phyloP scores from a whole-genome alignment of 495 filamentous ascomycete genomes.

The Penicillium crystallinum region DNA sequence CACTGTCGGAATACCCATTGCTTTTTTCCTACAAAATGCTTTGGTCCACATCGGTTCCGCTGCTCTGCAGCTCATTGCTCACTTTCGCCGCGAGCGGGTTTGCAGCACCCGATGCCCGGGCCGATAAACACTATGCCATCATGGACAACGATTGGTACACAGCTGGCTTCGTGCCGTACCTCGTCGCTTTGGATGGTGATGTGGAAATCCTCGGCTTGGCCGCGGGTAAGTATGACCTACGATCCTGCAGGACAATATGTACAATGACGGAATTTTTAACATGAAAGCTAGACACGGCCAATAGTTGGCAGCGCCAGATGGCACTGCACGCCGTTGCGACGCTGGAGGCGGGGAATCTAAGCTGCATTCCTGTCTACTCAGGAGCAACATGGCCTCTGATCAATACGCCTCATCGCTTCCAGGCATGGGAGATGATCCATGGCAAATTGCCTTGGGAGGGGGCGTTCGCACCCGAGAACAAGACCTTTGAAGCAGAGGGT shows the following conservation, averaged over 20 bases:
- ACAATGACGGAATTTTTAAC: background rate
- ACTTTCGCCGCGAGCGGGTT: slow-evolving; percentile 8
- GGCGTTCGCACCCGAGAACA: slow-evolving; percentile 31
- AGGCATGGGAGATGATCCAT: slow-evolving; percentile 29
- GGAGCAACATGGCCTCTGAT: slow-evolving; percentile 32
- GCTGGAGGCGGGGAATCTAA: slow-evolving; percentile 26
- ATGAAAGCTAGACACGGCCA: slow-evolving; percentile 22
- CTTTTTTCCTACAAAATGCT: slow-evolving; percentile 7
- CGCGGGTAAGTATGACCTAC: slow-evolving; percentile 11
- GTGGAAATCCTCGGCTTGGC: slow-evolving; percentile 27
- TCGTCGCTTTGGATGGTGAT: slow-evolving; percentile 25
- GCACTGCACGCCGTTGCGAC: slow-evolving; percentile 29
- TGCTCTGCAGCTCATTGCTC: slow-evolving; percentile 15
- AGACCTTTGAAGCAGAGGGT: slow-evolving; percentile 22
- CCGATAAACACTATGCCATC: slow-evolving; percentile 24
- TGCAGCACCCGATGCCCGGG: slow-evolving; percentile 4
- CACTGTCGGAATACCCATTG: background rate
- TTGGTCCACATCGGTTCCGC: slow-evolving; percentile 12
- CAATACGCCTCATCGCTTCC: slow-evolving; percentile 28
- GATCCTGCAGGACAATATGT: background rate
- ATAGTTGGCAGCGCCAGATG: slow-evolving; percentile 29
- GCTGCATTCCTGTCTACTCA: slow-evolving; percentile 30
- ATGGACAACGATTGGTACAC: slow-evolving; percentile 36
- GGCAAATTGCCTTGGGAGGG: slow-evolving; percentile 31
- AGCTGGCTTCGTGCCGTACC: slow-evolving; percentile 27